Evolutionary conservation across 2,329 filamentous ascomycete genomes (phyloP), one percentile per base, ranked within the genome.

Genomic region (Leptographium wingfieldii): DNA sequence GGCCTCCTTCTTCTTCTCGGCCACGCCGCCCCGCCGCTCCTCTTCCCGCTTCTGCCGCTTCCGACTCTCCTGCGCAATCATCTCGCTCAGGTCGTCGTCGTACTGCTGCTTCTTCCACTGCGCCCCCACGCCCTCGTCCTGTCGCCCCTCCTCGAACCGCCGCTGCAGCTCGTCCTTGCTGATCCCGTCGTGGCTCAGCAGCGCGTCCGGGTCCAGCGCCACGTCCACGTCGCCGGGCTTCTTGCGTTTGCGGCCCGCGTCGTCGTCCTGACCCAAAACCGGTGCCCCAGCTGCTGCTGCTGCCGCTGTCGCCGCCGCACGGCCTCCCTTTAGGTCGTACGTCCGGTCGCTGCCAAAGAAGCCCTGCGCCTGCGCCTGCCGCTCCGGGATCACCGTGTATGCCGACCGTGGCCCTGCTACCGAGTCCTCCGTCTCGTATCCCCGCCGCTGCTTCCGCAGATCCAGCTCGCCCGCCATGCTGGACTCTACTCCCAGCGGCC

Each of bases 331-430:
- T 63, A 99, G 80, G 73, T 99, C 92, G 73, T 99, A 99, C 19
- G 88, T 88, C 69, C 90, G 87, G 70, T 97, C 92, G 67, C 90
- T 92, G 66, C 94, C 94, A 70, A 99, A 97, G 82, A 99, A 97
- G 54, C 94, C 94, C 66, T 92, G 87, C 5, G 90, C 84, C 57
- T 87, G 84, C 27, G 92, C 86, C 69, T 92, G 86, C 61, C 88
- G 88, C 74, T 99, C 92, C 12, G 90, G 90, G 27, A 99, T 81
- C 55, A 99, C 86, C 25, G 90, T 91, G 72, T 94, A 96, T 19
- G 94, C 91, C 27, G 86, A 86, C 64, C 89, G 85, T 9, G 88
- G 88, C 46, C 83, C 76, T 19, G 76, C 80, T 0, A 84, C 83
- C 63, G 76, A 78, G 60, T 95, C 90, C 70, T 96, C 92, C 0